Evolutionary conservation across 345 rosid species (phyloP).

Genomic region (Citrus cavaleriei): DNA sequence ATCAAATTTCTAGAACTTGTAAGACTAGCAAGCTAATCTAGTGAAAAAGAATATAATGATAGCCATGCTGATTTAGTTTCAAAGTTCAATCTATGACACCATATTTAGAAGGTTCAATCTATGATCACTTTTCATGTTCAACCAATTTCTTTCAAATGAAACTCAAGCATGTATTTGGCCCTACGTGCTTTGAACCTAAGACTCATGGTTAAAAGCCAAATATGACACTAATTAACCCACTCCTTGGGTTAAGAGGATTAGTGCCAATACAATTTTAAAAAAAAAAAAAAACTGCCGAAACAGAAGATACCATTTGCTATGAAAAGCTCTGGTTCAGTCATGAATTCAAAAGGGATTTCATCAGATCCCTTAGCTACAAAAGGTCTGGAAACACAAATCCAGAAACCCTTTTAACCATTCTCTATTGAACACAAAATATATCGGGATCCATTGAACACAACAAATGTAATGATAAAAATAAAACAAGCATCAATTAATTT

Average conservation of each 20-base stretch:
- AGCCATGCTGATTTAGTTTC: background rate
- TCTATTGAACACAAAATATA: background rate
- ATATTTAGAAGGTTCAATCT: background rate
- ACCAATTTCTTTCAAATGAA: background rate
- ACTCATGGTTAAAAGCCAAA: background rate
- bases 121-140: background rate
- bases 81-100: background rate
- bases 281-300: background rate
- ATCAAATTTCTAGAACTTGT: slow-evolving; percentile 14
- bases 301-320: background rate
- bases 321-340: background rate
- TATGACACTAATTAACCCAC: background rate
- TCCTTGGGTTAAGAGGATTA: background rate
- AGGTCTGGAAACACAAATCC: background rate
- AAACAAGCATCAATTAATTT: slow-evolving; percentile 1
- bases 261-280: background rate
- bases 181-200: background rate
- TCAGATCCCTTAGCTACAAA: background rate
- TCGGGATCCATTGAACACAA: background rate
- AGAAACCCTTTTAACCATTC: background rate
- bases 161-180: background rate
- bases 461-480: background rate
- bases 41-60: background rate
- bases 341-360: background rate
- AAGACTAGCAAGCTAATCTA: slow-evolving; percentile 9